Percentiles rank a stretch among this genome's conserved stretches.
These are phyloP conservation scores for Solanum pimpinellifolium DNA, from an alignment of 257 asterid genomes.

Conservation along the genomic window DNA sequence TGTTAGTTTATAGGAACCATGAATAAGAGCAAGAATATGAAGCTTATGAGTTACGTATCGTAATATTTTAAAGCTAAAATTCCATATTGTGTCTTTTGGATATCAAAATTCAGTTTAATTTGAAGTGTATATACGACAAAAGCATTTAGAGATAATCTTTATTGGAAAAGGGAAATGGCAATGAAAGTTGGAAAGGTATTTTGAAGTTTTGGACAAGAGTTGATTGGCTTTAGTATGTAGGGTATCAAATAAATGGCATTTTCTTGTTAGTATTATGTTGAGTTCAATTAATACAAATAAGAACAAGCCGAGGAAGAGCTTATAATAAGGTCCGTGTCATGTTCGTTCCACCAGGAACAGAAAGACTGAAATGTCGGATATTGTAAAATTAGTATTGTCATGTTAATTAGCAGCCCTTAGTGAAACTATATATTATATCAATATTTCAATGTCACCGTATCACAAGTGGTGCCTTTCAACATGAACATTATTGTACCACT, in stretches of 20 bases:
- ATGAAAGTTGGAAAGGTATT: constrained; percentile 23
- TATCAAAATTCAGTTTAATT: background rate
- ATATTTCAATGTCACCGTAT: background rate
- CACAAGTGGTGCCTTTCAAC: background rate
- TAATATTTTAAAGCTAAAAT: background rate
- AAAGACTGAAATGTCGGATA: background rate
- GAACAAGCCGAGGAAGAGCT: background rate
- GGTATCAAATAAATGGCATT: constrained; percentile 37
- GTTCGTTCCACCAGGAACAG: background rate
- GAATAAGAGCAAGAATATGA: background rate
- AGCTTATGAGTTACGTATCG: background rate
- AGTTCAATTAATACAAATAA: constrained; percentile 1
- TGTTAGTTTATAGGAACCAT: background rate
- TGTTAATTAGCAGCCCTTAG: background rate
- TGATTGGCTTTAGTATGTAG: constrained; percentile 25
- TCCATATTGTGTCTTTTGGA: background rate
- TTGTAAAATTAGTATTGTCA: background rate
- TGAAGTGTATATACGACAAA: constrained; percentile 5
- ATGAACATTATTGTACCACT: background rate
- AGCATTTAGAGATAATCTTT: constrained; percentile 3
- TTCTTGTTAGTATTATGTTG: constrained; percentile 16
- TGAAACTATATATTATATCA: background rate
- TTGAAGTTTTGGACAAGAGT: constrained; percentile 34
- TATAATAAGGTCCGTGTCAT: background rate
- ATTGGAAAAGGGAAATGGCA: background rate